Conservation (phyloP, 257 asterid genomes). For the Nemophila menziesii region DNA sequence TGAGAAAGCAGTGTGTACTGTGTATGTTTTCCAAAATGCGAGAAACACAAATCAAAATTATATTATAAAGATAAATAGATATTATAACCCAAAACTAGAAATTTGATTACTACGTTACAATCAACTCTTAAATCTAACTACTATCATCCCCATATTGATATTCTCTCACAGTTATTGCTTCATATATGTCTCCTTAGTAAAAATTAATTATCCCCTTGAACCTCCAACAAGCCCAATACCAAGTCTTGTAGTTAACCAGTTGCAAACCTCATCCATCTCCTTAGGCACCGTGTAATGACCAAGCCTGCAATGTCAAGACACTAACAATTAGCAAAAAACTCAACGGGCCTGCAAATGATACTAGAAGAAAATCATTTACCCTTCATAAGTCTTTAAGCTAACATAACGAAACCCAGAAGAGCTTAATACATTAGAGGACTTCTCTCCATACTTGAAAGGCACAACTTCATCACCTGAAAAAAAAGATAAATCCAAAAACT, state of each 20-base stretch:
- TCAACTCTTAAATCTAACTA: constrained; percentile 11
- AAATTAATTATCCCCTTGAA: constrained; percentile 14
- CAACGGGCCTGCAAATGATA: not conserved
- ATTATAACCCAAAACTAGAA: constrained; percentile 9
- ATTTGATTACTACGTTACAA: constrained; percentile 9
- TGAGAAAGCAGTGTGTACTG: no score
- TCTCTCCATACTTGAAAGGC: constrained; percentile 65
- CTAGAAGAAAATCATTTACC: constrained; percentile 31
- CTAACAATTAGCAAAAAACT: not conserved
- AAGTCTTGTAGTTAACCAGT: constrained; percentile 52
- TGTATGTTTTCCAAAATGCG: no score
- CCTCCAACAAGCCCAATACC: constrained; percentile 43
- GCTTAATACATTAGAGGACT: constrained; percentile 56
- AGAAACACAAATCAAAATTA: constrained; percentile 6
- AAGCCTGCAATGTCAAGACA: constrained; percentile 32
- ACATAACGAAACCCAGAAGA: constrained; percentile 67
- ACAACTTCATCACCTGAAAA: constrained; percentile 72
- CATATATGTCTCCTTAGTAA: constrained; percentile 9
- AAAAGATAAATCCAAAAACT: constrained; percentile 4
- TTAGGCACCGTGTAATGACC: constrained; percentile 85
- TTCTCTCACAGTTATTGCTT: constrained; percentile 26
- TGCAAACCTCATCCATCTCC: constrained; percentile 87
- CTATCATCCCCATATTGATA: constrained; percentile 9
- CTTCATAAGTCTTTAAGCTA: constrained; percentile 54
- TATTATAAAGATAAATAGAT: constrained; percentile 10